A percentile compares a stretch with the other conserved stretches of the same genome.
Conservation (phyloP, 805 yeast species). For the Kodamaea neixiangensis region DNA sequence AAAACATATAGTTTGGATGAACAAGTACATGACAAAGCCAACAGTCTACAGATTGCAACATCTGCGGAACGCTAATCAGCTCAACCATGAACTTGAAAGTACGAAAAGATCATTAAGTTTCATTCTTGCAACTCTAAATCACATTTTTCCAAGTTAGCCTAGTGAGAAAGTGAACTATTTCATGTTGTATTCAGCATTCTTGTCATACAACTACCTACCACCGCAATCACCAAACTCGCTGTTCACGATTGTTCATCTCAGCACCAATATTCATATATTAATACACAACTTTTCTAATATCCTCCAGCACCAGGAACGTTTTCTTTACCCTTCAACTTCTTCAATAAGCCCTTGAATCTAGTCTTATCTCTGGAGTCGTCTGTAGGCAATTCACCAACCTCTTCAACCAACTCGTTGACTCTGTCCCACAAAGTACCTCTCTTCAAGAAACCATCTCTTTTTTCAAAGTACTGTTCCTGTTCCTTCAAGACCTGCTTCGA, state of each 20-base stretch:
- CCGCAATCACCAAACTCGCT: no score
- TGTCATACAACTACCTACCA: no score
- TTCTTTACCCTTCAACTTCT: slow-evolving; percentile 65
- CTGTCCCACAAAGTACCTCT: slow-evolving; percentile 54
- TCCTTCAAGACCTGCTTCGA: slow-evolving; percentile 64
- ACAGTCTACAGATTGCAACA: no score
- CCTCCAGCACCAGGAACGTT: slow-evolving; percentile 80
- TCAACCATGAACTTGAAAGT: no score
- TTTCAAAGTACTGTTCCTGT: slow-evolving; percentile 67
- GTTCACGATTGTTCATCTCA: background rate
- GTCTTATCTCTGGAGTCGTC: slow-evolving; percentile 62
- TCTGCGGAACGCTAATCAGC: no score
- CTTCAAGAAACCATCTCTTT: slow-evolving; percentile 66
- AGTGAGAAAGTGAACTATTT: no score
- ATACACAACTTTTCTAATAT: slow-evolving; percentile 30
- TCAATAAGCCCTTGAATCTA: slow-evolving; percentile 65
- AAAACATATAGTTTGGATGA: background rate
- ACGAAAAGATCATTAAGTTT: no score
- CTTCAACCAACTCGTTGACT: slow-evolving; percentile 51
- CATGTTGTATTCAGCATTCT: no score
- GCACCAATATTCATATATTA: slow-evolving; percentile 4
- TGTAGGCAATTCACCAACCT: slow-evolving; percentile 39
- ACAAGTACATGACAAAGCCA: no score
- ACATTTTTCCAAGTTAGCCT: no score
- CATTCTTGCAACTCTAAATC: no score